Evolutionary conservation across 257 asterid genomes (phyloP).

Genomic region (Prunella vulgaris): DNA sequence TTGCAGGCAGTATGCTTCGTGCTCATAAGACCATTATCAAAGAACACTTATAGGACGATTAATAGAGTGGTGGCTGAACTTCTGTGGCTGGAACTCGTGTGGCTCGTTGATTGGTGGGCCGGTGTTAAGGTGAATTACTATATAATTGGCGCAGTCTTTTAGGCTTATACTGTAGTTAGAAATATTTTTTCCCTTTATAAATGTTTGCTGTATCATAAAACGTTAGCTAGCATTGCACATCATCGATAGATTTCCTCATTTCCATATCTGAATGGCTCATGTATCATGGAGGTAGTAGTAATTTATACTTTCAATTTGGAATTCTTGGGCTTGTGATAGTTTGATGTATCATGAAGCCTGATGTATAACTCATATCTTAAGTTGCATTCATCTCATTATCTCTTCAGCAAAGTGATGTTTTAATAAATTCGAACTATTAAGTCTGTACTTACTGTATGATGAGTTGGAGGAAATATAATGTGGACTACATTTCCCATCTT

Average conservation of each 20-base stretch:
- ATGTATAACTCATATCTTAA: background rate
- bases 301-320: background rate
- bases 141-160: background rate
- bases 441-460: background rate
- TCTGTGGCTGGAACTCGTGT: slow-evolving; percentile 95
- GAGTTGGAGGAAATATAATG: background rate
- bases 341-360: background rate
- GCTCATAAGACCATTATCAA: slow-evolving; percentile 64
- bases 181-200: background rate
- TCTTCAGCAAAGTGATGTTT: background rate
- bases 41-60: slow-evolving; percentile 72
- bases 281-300: background rate
- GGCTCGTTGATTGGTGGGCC: slow-evolving; percentile 99
- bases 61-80: slow-evolving; percentile 69
- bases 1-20: slow-evolving; percentile 71
- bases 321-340: background rate
- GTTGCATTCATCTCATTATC: background rate
- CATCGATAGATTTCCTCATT: background rate
- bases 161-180: background rate
- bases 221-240: slow-evolving; percentile 12
- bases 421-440: background rate
- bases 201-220: background rate
- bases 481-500: slow-evolving; percentile 13
- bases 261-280: background rate
- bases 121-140: slow-evolving; percentile 68